Conservation (phyloP, 305 asterid genomes). For the Fraxinus dipetala region DNA sequence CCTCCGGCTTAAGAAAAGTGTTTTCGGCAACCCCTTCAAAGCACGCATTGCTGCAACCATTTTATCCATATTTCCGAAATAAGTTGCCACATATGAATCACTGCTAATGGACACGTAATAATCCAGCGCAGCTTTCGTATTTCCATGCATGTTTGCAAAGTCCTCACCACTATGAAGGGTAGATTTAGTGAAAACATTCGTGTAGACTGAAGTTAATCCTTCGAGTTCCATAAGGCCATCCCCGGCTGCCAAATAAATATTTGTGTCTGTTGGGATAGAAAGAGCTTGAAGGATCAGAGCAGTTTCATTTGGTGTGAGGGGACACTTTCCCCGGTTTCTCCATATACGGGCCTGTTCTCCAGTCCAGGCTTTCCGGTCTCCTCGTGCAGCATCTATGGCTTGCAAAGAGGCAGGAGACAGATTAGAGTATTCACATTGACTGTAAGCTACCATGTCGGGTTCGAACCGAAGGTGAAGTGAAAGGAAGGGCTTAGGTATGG, state of each 20-base stretch:
- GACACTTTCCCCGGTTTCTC: constrained; percentile 93
- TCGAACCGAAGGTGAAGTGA: constrained; percentile 98
- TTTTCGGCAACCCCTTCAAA: constrained; percentile 56
- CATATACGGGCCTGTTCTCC: constrained; percentile 81
- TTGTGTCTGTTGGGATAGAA: constrained; percentile 67
- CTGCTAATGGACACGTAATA: constrained; percentile 76
- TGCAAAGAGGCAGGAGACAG: constrained; percentile 66
- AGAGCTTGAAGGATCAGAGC: constrained; percentile 74
- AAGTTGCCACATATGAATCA: constrained; percentile 77
- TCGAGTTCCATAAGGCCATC: constrained; percentile 89
- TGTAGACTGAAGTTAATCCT: constrained; percentile 66
- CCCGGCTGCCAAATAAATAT: constrained; percentile 94
- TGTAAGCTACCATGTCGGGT: constrained; percentile 97
- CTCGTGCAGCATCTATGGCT: constrained; percentile 80
- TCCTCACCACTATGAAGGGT: constrained; percentile 57
- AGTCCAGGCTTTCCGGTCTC: constrained; percentile 81
- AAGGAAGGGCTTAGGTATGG: constrained; percentile 96
- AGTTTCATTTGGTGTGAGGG: constrained; percentile 92
- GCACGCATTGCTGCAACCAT: constrained; percentile 98
- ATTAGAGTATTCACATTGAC: constrained; percentile 69
- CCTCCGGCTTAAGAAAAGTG: constrained; percentile 71
- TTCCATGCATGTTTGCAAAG: constrained; percentile 81
- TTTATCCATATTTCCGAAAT: constrained; percentile 96
- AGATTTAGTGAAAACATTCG: constrained; percentile 67
- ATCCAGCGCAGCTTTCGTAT: constrained; percentile 93